phyloP scores from a whole-genome alignment of 148 eudicot genomes.

The Mesembryanthemum crystallinum region DNA sequence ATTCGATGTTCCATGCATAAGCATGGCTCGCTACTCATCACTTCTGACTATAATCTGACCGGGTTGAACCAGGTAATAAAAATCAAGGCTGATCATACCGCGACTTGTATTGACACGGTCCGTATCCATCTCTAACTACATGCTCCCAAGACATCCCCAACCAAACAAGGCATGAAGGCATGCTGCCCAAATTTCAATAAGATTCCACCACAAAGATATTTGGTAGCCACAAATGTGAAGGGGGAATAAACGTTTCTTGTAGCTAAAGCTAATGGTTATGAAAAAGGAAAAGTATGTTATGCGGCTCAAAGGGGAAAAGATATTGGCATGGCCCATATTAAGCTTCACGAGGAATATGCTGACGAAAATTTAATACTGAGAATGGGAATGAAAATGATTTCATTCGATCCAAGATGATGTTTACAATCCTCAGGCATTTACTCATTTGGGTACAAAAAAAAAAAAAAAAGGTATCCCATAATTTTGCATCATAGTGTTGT shows the following conservation, averaged over 20 bases:
- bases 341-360: constrained; percentile 18
- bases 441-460: not conserved
- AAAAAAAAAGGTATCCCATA: constrained; percentile 7
- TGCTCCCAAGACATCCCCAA: too few relatives aligned
- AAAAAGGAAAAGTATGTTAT: not conserved
- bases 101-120: too few relatives aligned
- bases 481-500: constrained; percentile 5
- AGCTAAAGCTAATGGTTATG: not conserved
- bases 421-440: not conserved
- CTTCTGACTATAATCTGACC: too few relatives aligned
- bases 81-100: too few relatives aligned
- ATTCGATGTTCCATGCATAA: too few relatives aligned
- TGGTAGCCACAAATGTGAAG: constrained; percentile 7
- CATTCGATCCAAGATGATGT: not conserved
- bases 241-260: not conserved
- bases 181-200: not conserved
- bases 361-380: not conserved
- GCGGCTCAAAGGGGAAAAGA: not conserved
- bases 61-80: too few relatives aligned
- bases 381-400: not conserved
- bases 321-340: constrained; percentile 7
- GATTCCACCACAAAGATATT: not conserved
- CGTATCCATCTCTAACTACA: too few relatives aligned
- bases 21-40: too few relatives aligned
- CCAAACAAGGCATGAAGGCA: too few relatives aligned